Conservation (phyloP, 108 stramenopile genomes). For the Nannochloropsis oceanica region DNA sequence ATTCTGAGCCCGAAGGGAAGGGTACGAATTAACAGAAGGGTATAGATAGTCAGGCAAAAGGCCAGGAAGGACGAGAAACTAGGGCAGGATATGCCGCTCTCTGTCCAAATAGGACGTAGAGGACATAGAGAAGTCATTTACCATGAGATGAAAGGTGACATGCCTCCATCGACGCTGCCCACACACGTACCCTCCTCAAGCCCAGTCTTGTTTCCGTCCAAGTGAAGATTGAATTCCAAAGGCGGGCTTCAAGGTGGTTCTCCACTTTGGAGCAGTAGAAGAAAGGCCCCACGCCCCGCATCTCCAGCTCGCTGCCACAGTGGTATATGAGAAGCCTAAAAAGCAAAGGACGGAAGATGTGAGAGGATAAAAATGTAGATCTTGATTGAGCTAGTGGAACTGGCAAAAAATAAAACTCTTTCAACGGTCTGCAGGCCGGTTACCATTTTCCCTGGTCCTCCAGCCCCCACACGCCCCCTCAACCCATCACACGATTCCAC, state of each 20-base stretch:
- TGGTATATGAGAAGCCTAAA: neutral
- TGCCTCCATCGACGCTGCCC: neutral
- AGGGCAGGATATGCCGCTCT: neutral
- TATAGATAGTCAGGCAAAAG: neutral
- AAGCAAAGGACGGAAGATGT: neutral
- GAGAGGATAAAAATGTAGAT: neutral
- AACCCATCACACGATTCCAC: neutral
- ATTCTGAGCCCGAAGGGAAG: neutral
- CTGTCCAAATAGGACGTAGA: neutral
- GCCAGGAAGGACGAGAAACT: neutral
- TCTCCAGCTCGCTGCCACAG: neutral
- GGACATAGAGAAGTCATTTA: too few relatives aligned
- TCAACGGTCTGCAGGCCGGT: too few relatives aligned
- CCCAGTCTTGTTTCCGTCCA: neutral
- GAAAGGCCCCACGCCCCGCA: constrained; percentile 47
- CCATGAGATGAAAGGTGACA: too few relatives aligned
- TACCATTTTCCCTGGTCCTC: too few relatives aligned
- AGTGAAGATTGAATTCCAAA: constrained; percentile 80
- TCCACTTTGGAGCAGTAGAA: constrained; percentile 83
- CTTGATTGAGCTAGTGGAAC: neutral
- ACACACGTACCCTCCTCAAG: neutral
- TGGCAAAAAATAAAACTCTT: too few relatives aligned
- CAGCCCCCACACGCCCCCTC: too few relatives aligned
- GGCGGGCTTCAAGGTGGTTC: constrained; percentile 63
- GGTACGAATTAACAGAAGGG: neutral